Conservation (phyloP, 768 basidiomycete species). For the Suillus plorans region DNA sequence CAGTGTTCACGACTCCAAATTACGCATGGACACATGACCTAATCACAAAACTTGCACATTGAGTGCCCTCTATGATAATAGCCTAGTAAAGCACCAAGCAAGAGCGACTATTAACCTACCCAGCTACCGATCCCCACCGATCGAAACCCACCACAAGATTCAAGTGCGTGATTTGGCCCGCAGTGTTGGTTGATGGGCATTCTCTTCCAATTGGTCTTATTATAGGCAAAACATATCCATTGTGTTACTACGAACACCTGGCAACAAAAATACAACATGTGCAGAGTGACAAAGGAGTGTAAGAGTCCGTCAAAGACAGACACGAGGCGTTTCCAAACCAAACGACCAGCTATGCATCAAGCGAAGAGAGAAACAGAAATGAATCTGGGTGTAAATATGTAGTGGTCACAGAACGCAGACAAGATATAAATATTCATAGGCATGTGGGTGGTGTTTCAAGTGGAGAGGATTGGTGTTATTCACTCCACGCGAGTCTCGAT, state of each 20-base stretch:
- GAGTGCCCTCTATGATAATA: background rate
- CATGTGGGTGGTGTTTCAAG: background rate
- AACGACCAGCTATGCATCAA: conserved; percentile 1
- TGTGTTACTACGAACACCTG: conserved; percentile 3
- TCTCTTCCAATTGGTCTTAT: too few species aligned
- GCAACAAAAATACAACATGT: conserved; percentile 17
- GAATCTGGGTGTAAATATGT: conserved; percentile 3
- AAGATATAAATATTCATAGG: background rate
- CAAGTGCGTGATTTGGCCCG: background rate
- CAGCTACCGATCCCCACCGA: background rate
- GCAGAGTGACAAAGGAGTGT: conserved; percentile 20
- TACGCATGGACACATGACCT: background rate
- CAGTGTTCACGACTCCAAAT: background rate
- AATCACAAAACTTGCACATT: background rate
- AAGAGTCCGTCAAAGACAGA: conserved; percentile 12
- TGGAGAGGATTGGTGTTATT: background rate
- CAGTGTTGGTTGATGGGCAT: too few species aligned
- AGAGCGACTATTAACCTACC: background rate
- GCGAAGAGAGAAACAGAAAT: conserved; percentile 9
- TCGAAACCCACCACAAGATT: background rate
- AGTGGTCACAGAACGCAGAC: background rate
- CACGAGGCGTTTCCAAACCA: conserved; percentile 5
- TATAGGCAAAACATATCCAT: background rate
- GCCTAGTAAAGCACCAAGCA: background rate
- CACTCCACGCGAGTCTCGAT: conserved; percentile 5